Evolutionary conservation across 129 eudicot species (phyloP), one percentile per base, ranked within the genome.

Genomic region (Mikania micrantha): DNA sequence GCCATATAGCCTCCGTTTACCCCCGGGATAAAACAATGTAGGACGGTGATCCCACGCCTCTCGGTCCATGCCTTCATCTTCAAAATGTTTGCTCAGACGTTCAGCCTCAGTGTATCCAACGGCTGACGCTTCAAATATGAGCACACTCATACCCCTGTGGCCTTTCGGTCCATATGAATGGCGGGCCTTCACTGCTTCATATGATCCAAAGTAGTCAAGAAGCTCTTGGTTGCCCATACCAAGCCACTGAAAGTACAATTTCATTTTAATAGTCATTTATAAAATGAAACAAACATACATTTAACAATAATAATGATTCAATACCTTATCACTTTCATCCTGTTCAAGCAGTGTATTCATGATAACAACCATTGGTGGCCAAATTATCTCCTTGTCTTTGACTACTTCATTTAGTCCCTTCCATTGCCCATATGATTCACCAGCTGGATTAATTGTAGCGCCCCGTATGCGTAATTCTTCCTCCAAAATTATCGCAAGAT

Each of bases 291-390:
- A 49, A 2, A 40, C 15, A 39, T 10, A 27, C 36, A 9, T 39
- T 39, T 27, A 56, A 28, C 39, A 16, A 60, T 7, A 60, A 16
- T 53, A 53, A 36, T 32, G 45, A 71, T 24, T n/a, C n/a, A n/a
- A 47, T 77, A 89, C 99, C 87, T 84, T 82, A 3, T 83, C 95
- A 5, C 88, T 82, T 0, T 84, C 90, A 75, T 89, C 96, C 21
- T 79, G 80, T 13, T 89, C 95, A 2, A 75, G 90, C 3, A 7
- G 60, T 7, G 99, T 89, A 35, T 93, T 93, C 96, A 83, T 84
- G 39, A 93, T 71, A 1, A 93, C 41, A 32, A 93, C 99, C 92
- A 86, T 89, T 1, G 99, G 99, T 9, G 99, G 99, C 99, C 98
- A 93, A 1, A 89, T 88, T 9, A 93, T 93, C 32, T 86, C 87